phyloP scores from a whole-genome alignment of 257 asterid genomes.

The Phtheirospermum japonicum region DNA sequence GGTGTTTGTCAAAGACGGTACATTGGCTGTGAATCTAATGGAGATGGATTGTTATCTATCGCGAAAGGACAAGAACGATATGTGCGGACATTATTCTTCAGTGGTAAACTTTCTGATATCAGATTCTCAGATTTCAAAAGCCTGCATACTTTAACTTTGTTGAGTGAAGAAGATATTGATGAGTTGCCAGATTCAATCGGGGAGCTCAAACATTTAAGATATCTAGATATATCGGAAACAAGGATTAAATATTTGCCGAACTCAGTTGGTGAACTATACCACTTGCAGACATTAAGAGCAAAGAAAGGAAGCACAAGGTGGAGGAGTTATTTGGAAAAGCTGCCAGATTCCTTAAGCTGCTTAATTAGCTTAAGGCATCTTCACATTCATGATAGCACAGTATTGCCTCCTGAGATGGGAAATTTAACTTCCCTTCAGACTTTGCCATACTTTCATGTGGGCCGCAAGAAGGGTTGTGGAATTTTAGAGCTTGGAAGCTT shows the following conservation, averaged over 20 bases:
- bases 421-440: slow-evolving; percentile 32
- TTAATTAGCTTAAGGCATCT: slow-evolving; percentile 34
- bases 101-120: not conserved
- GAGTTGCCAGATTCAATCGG: slow-evolving; percentile 16
- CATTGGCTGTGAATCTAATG: not conserved
- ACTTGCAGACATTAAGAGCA: slow-evolving; percentile 25
- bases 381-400: not conserved
- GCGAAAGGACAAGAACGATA: not conserved
- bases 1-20: not conserved
- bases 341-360: slow-evolving; percentile 23
- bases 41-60: not conserved
- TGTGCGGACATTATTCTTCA: slow-evolving; percentile 28
- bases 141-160: slow-evolving; percentile 22
- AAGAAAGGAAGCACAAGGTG: too few species aligned
- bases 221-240: slow-evolving; percentile 1
- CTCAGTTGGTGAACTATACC: slow-evolving; percentile 12
- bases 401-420: slow-evolving; percentile 30
- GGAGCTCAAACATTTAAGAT: slow-evolving; percentile 16
- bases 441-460: slow-evolving; percentile 16
- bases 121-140: slow-evolving; percentile 8
- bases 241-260: not conserved
- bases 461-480: slow-evolving; percentile 21
- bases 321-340: not conserved
- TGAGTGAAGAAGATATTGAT: slow-evolving; percentile 2
- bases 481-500: slow-evolving; percentile 9